Percentiles rank a stretch among this genome's conserved stretches.
Evolutionary conservation across 2,329 filamentous ascomycete genomes (phyloP).

Genomic region (Phoma sp.): DNA sequence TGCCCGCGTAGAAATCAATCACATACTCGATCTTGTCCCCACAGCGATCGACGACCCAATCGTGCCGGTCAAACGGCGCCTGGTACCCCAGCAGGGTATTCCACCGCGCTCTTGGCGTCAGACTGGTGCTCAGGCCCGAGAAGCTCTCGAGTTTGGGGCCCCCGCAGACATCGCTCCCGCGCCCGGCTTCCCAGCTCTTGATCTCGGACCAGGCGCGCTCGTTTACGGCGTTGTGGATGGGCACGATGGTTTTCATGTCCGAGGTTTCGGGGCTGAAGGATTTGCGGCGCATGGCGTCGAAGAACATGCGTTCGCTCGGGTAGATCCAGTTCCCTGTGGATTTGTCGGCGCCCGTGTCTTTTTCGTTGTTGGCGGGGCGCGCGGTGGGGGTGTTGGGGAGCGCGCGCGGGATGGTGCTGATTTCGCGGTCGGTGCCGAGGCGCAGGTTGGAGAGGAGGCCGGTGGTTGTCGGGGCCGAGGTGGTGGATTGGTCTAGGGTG

Average conservation of each 20-base stretch:
- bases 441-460: constrained; percentile 38
- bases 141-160: constrained; percentile 87
- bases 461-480: constrained; percentile 26
- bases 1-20: constrained; percentile 95
- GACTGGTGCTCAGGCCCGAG: constrained; percentile 65
- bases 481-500: constrained; percentile 39
- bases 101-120: constrained; percentile 83
- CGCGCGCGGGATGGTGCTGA: constrained; percentile 48
- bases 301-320: constrained; percentile 96
- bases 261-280: constrained; percentile 71
- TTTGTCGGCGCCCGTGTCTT: constrained; percentile 69
- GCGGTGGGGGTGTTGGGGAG: constrained; percentile 38
- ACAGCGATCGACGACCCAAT: constrained; percentile 96
- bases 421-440: constrained; percentile 54
- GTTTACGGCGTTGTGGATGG: constrained; percentile 98
- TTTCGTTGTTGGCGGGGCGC: constrained; percentile 73
- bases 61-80: constrained; percentile 91
- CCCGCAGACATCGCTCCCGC: constrained; percentile 67
- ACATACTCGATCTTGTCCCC: constrained; percentile 88
- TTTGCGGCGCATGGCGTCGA: constrained; percentile 94
- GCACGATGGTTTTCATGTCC: constrained; percentile 91
- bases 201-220: constrained; percentile 96
- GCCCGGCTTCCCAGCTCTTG: constrained; percentile 79
- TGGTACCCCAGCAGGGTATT: constrained; percentile 89
- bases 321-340: constrained; percentile 92